These are phyloP conservation scores for Claviceps sp. DNA, from an alignment of 2,329 filamentous ascomycete species.

Conservation along the genomic window DNA sequence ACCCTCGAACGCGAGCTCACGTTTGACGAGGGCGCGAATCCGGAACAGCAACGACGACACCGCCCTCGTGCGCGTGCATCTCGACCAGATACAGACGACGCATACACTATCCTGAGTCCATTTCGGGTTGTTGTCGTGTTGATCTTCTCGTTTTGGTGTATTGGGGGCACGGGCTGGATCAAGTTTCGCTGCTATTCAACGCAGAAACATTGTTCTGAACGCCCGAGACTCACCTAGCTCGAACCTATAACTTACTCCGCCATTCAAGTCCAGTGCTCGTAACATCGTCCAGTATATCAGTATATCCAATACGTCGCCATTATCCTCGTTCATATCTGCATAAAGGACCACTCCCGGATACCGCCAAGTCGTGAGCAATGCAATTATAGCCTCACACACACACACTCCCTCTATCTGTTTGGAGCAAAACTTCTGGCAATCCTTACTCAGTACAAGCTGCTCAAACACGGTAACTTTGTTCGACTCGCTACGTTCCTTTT, in stretches of 20 bases:
- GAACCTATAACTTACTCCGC: background rate
- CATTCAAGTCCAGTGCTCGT: background rate
- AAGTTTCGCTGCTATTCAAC: background rate
- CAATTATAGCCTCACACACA: background rate
- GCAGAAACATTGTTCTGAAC: background rate
- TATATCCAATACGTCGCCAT: background rate
- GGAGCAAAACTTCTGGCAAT: background rate
- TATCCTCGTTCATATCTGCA: background rate
- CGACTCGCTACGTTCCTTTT: background rate
- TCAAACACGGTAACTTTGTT: background rate
- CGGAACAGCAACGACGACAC: background rate
- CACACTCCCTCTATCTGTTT: background rate
- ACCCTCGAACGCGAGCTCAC: background rate
- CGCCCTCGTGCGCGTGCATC: background rate
- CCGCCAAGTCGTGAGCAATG: background rate
- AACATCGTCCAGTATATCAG: background rate
- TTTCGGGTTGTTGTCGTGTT: background rate
- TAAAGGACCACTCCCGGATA: background rate
- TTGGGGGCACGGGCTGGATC: background rate
- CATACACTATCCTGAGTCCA: background rate
- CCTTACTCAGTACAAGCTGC: background rate
- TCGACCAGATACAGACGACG: background rate
- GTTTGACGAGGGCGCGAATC: background rate
- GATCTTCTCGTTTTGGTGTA: background rate
- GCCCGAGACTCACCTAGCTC: background rate